A percentile compares a stretch with the other conserved stretches of the same genome.
phyloP scores from a whole-genome alignment of 2,329 filamentous ascomycete species.

The Aureobasidium zeae region DNA sequence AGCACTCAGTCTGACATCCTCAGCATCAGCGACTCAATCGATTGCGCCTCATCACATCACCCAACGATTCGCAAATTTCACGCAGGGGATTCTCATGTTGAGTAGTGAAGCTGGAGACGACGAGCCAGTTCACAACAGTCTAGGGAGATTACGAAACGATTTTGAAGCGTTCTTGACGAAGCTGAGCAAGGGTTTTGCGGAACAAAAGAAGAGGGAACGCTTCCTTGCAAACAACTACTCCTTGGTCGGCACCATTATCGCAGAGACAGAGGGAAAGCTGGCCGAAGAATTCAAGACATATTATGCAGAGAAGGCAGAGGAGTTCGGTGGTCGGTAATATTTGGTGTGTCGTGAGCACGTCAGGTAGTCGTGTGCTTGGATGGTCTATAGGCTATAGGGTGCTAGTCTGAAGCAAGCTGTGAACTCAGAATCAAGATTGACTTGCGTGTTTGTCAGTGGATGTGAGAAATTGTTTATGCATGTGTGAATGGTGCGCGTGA shows the following conservation, averaged over 20 bases:
- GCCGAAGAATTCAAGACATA: constrained; percentile 65
- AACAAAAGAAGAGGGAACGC: constrained; percentile 70
- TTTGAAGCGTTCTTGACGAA: constrained; percentile 75
- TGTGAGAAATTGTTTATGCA: too few relatives aligned
- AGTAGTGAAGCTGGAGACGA: constrained; percentile 90
- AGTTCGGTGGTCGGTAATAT: constrained; percentile 7
- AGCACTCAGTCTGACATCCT: constrained; percentile 46
- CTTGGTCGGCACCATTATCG: constrained; percentile 82
- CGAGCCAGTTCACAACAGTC: constrained; percentile 76
- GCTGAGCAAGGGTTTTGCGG: constrained; percentile 64
- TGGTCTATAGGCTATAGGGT: too few relatives aligned
- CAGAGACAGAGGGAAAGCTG: constrained; percentile 60
- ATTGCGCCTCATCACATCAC: constrained; percentile 85
- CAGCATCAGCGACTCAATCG: constrained; percentile 53
- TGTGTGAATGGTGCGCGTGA: too few relatives aligned
- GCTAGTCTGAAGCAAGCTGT: too few relatives aligned
- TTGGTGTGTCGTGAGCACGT: too few relatives aligned
- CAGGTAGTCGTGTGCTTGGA: too few relatives aligned
- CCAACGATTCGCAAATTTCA: constrained; percentile 87
- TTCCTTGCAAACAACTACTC: constrained; percentile 97
- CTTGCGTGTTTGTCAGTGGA: too few relatives aligned
- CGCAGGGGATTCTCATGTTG: constrained; percentile 73
- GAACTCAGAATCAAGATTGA: too few relatives aligned
- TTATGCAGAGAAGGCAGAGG: constrained; percentile 54
- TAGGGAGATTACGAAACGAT: constrained; percentile 67